Base-by-base conservation (phyloP, 2,329 filamentous ascomycete genomes). In the Pseudogymnoascus verrucosus region DNA sequence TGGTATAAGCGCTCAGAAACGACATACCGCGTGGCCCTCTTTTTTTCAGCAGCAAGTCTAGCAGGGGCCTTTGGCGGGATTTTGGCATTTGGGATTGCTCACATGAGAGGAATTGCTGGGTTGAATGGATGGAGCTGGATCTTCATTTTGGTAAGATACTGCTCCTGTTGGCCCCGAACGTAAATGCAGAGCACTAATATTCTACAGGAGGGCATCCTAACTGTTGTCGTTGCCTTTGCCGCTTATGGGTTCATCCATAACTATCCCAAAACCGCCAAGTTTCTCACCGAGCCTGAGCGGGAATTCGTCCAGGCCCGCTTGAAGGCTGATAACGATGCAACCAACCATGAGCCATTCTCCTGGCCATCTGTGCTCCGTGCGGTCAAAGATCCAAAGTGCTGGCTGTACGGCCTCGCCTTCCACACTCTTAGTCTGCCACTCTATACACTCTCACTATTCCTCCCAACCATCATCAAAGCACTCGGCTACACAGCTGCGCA, bases 361-460 rank as follows among this genome's bases (percentile, higher is more conserved):
- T 93, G 89, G 90, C 73, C 68, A 0, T 85, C 86, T 19, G 89
- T 92, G 0, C 64, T 74, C 23, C 78, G 83, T 16, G 89, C 89
- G 0, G 73, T 90, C 42, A 83, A 79, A 12, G 87, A 93, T 68
- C 82, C 84, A 1, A 90, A 87, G 70, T 86, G 86, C 69, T 90
- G 85, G 86, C 78, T 92, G 0, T 92, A 92, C 67, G 86, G 87
- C 0, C 72, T 90, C 0, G 83, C 81, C 0, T 91, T 90, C 68
- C 88, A 91, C 71, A 90, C 87, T 4, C 85, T 91, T 79, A 88
- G 84, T 64, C 74, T 92, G 11, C 82, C 82, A 0, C 74, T 84
- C 0, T 85, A 85, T 64, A 84, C 82, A 0, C 74, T 83, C 4
- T 79, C 85, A 0, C 72, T 85, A 2, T 85, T 85, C 63, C 64